These are phyloP conservation scores for Fraxinus xanthoxyloides DNA, from an alignment of 305 asterid genomes.

Conservation along the genomic window DNA sequence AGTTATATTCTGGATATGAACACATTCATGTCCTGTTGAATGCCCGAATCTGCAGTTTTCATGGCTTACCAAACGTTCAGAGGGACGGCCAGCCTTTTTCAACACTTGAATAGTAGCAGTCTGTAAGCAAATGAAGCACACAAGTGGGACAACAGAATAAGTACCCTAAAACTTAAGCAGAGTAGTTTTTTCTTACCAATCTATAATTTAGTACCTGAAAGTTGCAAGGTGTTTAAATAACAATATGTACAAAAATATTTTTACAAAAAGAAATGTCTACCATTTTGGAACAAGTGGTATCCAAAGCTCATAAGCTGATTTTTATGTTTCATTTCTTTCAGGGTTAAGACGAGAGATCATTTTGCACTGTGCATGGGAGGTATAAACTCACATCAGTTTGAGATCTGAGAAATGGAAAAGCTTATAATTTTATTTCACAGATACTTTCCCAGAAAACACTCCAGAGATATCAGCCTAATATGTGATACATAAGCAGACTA, in stretches of 20 bases:
- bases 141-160: neutral
- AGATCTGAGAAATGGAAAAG: neutral
- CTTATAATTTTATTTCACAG: neutral
- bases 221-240: neutral
- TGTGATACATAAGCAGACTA: neutral
- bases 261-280: neutral
- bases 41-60: slow-evolving; percentile 69
- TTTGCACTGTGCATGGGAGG: neutral
- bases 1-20: slow-evolving; percentile 83
- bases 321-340: neutral
- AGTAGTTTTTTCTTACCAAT: neutral
- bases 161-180: neutral
- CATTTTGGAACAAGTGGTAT: neutral
- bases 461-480: neutral
- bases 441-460: neutral
- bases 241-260: neutral
- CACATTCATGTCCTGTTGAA: slow-evolving; percentile 72
- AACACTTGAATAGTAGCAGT: slow-evolving; percentile 86
- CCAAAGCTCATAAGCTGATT: neutral
- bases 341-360: neutral
- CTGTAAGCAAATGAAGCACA: slow-evolving; percentile 36
- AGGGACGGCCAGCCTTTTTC: slow-evolving; percentile 94
- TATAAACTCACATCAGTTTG: neutral
- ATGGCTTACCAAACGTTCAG: slow-evolving; percentile 86
- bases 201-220: neutral